Base-by-base conservation (phyloP, 2,329 filamentous ascomycete species). In the Colletotrichum horii region DNA sequence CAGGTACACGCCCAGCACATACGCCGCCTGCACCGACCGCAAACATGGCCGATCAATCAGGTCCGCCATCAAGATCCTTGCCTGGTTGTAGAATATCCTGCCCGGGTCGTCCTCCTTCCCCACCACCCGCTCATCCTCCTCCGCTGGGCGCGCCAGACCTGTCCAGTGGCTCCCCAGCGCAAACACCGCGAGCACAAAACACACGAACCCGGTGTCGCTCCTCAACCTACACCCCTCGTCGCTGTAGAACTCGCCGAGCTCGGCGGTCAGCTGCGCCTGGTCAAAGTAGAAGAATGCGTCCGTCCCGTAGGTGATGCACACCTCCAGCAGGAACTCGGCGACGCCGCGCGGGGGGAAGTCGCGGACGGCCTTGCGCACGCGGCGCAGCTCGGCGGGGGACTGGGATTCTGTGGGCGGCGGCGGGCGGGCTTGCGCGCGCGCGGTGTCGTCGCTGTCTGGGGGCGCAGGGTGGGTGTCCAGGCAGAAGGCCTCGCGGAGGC, bases 81-180 rank as follows among this genome's bases (percentile, higher is more conserved):
- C 80, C 38, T 83, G 80, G 16, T 76, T 71, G 36, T 80, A 82
- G 71, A 85, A 84, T 2, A 81, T 76, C 19, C 79, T 69, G 3
- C 83, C 83, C 1, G 83, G 79, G 55, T 84, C 82, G 4, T 77
- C 77, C 16, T 70, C 66, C 19, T 58, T 24, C 9, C 56, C 22
- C 1, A 14, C 24, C 38, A 8, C 12, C 12, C 62, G 24, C 24
- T 75, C 61, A 22, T 75, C 77, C 6, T 79, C 79, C 2, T 75
- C 77, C 9, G 79, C 78, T 1, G 81, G 81, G 58, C 77, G 78
- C 38, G 81, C 81, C 8, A 84, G 71, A 0, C 79, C 77, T 2
- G 83, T 83, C 80, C 82, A 84, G 34, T 85, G 83, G 36, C 83
- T 84, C 0, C 82, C 83, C 8, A 84, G 71, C 0, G 83, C 83